These are phyloP conservation scores for Saprolegnia parasitica DNA, from an alignment of 352 stramenopile species.

Conservation along the genomic window DNA sequence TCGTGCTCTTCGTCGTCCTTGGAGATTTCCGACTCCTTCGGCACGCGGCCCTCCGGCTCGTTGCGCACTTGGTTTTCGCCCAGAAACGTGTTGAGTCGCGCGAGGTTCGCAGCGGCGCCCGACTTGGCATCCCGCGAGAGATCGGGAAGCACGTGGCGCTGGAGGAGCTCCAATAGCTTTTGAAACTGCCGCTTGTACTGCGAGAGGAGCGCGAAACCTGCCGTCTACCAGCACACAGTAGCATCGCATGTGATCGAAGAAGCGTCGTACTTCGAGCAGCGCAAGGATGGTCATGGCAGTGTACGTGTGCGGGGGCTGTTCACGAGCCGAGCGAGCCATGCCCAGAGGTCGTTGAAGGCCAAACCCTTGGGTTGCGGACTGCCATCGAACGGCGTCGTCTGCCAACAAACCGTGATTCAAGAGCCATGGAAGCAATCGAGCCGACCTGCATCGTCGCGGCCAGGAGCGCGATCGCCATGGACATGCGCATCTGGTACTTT, in stretches of 20 bases:
- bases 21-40: slow-evolving; percentile 6
- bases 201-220: not conserved
- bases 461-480: slow-evolving; percentile 9
- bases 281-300: not conserved
- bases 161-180: slow-evolving; percentile 9
- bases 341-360: not conserved
- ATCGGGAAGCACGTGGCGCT: not conserved
- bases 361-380: slow-evolving; percentile 3
- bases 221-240: not conserved
- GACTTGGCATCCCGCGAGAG: slow-evolving; percentile 12
- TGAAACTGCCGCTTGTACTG: slow-evolving; percentile 4
- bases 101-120: slow-evolving; percentile 10
- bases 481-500: slow-evolving; percentile 20
- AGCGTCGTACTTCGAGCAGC: slow-evolving; percentile 2
- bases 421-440: too few species aligned
- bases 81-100: slow-evolving; percentile 18
- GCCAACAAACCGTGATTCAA: not conserved
- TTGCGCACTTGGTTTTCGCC: not conserved
- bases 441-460: slow-evolving; percentile 10
- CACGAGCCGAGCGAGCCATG: slow-evolving; percentile 11
- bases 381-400: slow-evolving; percentile 8
- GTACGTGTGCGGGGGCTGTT: not conserved
- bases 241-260: not conserved
- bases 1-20: slow-evolving; percentile 7
- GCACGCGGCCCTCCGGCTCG: slow-evolving; percentile 9